A percentile compares a stretch with the other conserved stretches of the same genome.
Conservation (phyloP, 148 eudicot species). For the Cornus kousa region DNA sequence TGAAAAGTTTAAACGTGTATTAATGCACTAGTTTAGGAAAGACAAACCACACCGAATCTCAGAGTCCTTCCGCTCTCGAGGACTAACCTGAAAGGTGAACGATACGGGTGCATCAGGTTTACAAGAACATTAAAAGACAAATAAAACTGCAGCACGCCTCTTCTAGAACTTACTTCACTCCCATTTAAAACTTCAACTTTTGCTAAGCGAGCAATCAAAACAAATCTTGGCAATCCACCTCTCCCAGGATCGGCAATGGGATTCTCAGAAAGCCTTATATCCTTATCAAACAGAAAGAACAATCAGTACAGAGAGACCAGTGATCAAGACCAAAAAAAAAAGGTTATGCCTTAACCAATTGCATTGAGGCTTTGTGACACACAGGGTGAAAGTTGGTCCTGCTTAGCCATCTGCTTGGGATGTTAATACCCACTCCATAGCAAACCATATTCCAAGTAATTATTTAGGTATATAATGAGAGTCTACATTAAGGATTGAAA, state of each 20-base stretch:
- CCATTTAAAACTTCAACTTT: slow-evolving; percentile 75
- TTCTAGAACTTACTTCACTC: slow-evolving; percentile 68
- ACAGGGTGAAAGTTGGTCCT: no score
- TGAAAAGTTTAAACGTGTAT: background rate
- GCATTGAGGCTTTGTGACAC: no score
- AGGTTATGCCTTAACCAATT: no score
- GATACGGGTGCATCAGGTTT: slow-evolving; percentile 20
- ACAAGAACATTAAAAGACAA: background rate
- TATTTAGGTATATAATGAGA: background rate
- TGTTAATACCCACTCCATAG: no score
- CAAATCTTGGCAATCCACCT: slow-evolving; percentile 84
- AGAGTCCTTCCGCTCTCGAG: slow-evolving; percentile 87
- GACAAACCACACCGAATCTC: slow-evolving; percentile 72
- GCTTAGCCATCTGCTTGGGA: no score
- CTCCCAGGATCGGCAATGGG: slow-evolving; percentile 75
- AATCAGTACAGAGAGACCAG: background rate
- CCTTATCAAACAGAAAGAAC: slow-evolving; percentile 36
- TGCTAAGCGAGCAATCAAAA: slow-evolving; percentile 76
- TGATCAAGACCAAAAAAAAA: no score
- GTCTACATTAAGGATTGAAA: background rate
- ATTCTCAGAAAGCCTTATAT: slow-evolving; percentile 80
- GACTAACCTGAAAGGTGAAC: slow-evolving; percentile 52
- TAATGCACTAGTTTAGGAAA: background rate
- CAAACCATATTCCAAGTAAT: no score
- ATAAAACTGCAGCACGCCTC: background rate